phyloP scores from a whole-genome alignment of 306 rosid genomes.

The Quercus engelmannii region DNA sequence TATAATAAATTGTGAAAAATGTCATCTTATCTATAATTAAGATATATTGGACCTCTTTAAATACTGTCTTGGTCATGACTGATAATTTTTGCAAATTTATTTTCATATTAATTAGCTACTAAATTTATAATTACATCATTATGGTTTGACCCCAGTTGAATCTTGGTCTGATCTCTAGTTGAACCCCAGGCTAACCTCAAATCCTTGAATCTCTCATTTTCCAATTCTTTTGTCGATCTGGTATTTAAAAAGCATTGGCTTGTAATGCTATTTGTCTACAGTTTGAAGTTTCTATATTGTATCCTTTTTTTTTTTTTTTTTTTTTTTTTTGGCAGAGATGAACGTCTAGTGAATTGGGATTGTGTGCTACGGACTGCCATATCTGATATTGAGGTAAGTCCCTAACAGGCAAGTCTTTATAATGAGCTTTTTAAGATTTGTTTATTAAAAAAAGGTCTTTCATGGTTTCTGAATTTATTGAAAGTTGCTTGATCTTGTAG shows the following conservation, averaged over 20 bases:
- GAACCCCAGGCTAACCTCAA: no score
- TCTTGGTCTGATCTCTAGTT: no score
- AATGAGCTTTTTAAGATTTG: not conserved
- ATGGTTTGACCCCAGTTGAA: no score
- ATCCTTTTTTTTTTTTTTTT: constrained; percentile 3
- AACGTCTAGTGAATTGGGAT: constrained; percentile 95
- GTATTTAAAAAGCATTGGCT: not conserved
- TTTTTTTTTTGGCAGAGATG: constrained; percentile 48
- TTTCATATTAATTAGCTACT: no score
- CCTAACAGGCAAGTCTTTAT: not conserved
- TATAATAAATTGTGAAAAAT: no score
- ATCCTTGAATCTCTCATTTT: no score
- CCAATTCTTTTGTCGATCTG: no score
- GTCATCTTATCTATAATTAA: no score
- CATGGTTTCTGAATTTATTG: constrained; percentile 9
- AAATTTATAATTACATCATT: no score
- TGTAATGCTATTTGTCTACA: not conserved
- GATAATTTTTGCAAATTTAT: no score
- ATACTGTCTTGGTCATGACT: no score
- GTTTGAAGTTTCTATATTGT: not conserved
- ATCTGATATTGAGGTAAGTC: constrained; percentile 89
- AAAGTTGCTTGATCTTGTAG: constrained; percentile 38
- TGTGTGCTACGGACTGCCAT: constrained; percentile 85
- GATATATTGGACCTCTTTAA: no score
- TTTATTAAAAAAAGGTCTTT: not conserved